Percentiles rank a stretch among this genome's conserved stretches.
These are phyloP conservation scores for Nasturtium officinale DNA, from an alignment of 345 rosid species.

Conservation along the genomic window DNA sequence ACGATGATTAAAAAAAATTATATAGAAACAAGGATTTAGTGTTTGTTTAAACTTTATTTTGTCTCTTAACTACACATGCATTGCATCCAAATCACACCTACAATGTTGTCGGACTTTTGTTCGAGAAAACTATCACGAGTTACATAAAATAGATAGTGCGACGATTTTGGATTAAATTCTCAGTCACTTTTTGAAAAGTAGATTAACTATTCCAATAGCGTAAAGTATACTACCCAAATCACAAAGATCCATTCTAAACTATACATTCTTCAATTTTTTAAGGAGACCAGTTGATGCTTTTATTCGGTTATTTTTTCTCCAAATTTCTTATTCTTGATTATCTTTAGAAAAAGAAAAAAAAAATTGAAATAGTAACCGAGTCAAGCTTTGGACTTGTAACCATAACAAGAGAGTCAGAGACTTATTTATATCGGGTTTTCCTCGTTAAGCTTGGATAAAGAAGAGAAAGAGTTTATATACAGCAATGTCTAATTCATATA, in stretches of 20 bases:
- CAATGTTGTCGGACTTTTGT: constrained; percentile 21
- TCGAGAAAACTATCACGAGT: constrained; percentile 14
- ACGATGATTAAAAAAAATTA: background rate
- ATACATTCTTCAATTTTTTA: background rate
- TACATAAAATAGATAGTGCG: background rate
- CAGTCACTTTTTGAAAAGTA: background rate
- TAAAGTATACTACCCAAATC: background rate
- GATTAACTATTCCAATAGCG: background rate
- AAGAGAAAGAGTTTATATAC: background rate
- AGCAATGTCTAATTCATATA: background rate
- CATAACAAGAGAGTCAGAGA: background rate
- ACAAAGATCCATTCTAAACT: background rate
- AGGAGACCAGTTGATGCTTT: background rate
- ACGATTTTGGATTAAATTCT: background rate
- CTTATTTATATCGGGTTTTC: background rate
- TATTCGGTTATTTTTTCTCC: background rate
- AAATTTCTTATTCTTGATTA: background rate
- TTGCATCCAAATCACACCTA: constrained; percentile 22
- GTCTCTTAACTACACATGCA: constrained; percentile 29
- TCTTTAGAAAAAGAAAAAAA: background rate
- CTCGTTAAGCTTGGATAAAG: background rate
- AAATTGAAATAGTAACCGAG: background rate
- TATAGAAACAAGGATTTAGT: constrained; percentile 2
- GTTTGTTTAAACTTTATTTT: constrained; percentile 13
- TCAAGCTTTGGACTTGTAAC: background rate